These are phyloP conservation scores for Gossypium laxum DNA, from an alignment of 441 rosid species.

Conservation along the genomic window DNA sequence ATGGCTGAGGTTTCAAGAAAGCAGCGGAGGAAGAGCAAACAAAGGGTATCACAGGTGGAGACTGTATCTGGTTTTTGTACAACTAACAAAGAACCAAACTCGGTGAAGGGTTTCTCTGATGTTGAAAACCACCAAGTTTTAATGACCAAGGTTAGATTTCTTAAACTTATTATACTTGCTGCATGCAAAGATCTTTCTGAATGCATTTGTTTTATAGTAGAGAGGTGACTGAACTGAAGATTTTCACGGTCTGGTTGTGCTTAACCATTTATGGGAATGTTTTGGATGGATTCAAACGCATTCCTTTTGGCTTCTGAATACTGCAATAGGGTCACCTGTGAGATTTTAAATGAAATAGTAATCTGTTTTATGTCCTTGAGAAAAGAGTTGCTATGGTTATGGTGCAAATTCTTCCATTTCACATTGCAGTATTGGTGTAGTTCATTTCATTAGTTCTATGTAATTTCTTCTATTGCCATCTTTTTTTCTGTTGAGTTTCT, in stretches of 20 bases:
- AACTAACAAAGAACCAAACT: slow-evolving; percentile 26
- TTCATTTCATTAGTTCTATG: background rate
- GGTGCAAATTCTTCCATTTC: background rate
- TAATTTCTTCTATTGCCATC: background rate
- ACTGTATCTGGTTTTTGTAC: slow-evolving; percentile 28
- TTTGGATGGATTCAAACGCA: background rate
- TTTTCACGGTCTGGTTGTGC: background rate
- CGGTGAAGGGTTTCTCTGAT: slow-evolving; percentile 25
- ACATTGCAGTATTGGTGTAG: background rate
- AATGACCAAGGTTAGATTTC: slow-evolving; percentile 41
- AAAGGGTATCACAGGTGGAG: slow-evolving; percentile 38
- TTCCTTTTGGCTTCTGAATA: background rate
- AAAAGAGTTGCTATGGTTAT: background rate
- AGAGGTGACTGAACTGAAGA: background rate
- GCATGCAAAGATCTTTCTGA: background rate
- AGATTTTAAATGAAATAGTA: background rate
- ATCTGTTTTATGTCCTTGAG: background rate
- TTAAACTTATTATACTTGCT: background rate
- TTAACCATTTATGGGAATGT: background rate
- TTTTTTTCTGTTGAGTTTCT: background rate
- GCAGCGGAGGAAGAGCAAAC: slow-evolving; percentile 62
- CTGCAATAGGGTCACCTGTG: background rate
- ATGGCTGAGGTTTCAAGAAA: slow-evolving; percentile 43
- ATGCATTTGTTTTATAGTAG: background rate
- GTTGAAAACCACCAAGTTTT: slow-evolving; percentile 28